These are phyloP conservation scores for Penicillium hesseltinei DNA, from an alignment of 2,329 filamentous ascomycete species.

Conservation along the genomic window DNA sequence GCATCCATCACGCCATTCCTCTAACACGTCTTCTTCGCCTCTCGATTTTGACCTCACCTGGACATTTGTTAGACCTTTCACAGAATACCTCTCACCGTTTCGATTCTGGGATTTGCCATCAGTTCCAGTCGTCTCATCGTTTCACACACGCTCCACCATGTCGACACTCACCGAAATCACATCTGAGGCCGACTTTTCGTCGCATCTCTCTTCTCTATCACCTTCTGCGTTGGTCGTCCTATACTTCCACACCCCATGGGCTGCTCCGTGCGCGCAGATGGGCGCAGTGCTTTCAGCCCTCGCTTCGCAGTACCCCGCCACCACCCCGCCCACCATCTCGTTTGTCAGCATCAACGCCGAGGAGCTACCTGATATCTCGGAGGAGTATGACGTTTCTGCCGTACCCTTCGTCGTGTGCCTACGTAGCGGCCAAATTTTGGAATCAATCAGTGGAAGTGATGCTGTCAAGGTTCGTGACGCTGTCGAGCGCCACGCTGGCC, in stretches of 20 bases:
- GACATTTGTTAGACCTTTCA: background rate
- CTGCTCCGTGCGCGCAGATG: constrained; percentile 94
- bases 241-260: constrained; percentile 97
- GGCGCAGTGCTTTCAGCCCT: constrained; percentile 79
- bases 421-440: constrained; percentile 70
- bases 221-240: constrained; percentile 73
- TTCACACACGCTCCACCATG: constrained; percentile 52
- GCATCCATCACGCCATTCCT: constrained; percentile 26
- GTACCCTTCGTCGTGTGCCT: constrained; percentile 89
- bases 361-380: constrained; percentile 86
- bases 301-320: constrained; percentile 76
- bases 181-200: constrained; percentile 69
- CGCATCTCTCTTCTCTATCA: constrained; percentile 64
- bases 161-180: constrained; percentile 75
- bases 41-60: background rate
- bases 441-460: constrained; percentile 87
- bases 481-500: constrained; percentile 75
- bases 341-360: constrained; percentile 95
- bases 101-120: background rate
- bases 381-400: constrained; percentile 89
- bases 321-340: constrained; percentile 64
- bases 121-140: background rate
- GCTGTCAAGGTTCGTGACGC: constrained; percentile 78
- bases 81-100: background rate
- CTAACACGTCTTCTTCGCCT: constrained; percentile 10